A percentile compares a stretch with the other conserved stretches of the same genome.
Evolutionary conservation across 1,139 yeast genomes (phyloP).

Genomic region (Kodamaea sp.): DNA sequence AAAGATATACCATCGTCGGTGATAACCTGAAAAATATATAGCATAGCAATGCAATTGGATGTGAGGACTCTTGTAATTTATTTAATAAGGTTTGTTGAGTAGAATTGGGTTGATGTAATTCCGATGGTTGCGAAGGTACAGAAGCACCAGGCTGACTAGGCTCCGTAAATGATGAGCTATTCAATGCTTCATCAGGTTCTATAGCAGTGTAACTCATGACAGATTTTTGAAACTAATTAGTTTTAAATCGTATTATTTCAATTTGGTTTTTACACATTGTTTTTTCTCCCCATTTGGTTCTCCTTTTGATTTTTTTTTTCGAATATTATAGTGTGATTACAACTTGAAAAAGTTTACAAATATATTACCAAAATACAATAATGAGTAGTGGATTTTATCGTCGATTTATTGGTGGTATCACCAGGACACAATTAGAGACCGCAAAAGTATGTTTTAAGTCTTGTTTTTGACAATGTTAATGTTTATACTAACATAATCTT

Average conservation of each 20-base stretch:
- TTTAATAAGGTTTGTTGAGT: conserved; percentile 8
- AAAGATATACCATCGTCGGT: conserved; percentile 62
- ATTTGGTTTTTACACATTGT: conserved; percentile 4
- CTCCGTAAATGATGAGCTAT: background rate
- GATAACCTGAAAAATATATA: conserved; percentile 61
- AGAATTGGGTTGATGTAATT: background rate
- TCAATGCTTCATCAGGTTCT: conserved; percentile 25
- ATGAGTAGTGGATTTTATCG: conserved; percentile 21
- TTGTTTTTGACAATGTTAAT: conserved; percentile 18
- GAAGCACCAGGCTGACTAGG: background rate
- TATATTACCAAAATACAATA: conserved; percentile 2
- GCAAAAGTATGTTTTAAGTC: conserved; percentile 49
- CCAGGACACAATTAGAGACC: conserved; percentile 66
- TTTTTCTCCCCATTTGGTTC: background rate
- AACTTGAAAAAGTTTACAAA: conserved; percentile 4
- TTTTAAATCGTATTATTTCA: background rate
- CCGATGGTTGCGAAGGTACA: too few species aligned
- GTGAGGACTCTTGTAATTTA: conserved; percentile 53
- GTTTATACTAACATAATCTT: conserved; percentile 3
- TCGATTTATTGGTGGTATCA: conserved; percentile 34
- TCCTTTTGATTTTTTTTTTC: background rate
- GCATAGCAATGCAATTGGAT: conserved; percentile 70
- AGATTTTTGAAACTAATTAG: background rate
- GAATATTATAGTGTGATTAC: background rate
- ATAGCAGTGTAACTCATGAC: conserved; percentile 19